Evolutionary conservation across 768 basidiomycete genomes (phyloP).

Genomic region (Podaxis sp.): DNA sequence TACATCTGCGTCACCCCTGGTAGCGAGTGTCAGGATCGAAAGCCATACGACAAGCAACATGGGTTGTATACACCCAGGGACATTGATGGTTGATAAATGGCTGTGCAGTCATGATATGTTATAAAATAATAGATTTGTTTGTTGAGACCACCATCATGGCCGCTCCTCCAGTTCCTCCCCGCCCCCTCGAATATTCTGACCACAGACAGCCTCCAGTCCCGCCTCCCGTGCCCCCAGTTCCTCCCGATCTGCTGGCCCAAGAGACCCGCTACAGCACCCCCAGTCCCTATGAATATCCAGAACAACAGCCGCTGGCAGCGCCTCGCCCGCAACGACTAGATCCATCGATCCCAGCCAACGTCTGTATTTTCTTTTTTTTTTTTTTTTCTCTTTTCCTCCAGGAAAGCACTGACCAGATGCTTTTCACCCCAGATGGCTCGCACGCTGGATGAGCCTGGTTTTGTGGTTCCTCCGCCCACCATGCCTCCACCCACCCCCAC

Average conservation of each 20-base stretch:
- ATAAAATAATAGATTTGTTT: not conserved
- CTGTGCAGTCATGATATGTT: not conserved
- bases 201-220: slow-evolving; percentile 18
- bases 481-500: slow-evolving; percentile 6
- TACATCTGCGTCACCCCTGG: slow-evolving; percentile 4
- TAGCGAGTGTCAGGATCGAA: not conserved
- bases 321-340: slow-evolving; percentile 64
- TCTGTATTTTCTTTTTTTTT: slow-evolving; percentile 27
- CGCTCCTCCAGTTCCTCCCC: slow-evolving; percentile 26
- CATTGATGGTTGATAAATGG: not conserved
- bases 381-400: not conserved
- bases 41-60: not conserved
- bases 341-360: slow-evolving; percentile 58
- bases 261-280: slow-evolving; percentile 22
- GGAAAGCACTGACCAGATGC: not conserved
- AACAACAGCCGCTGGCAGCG: slow-evolving; percentile 48
- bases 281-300: slow-evolving; percentile 24
- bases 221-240: slow-evolving; percentile 49
- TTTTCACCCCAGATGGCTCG: slow-evolving; percentile 51
- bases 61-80: not conserved
- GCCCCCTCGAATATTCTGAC: slow-evolving; percentile 13
- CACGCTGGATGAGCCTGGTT: slow-evolving; percentile 44
- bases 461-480: slow-evolving; percentile 13
- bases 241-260: slow-evolving; percentile 30
- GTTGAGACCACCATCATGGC: not conserved